Percentiles rank a stretch among this genome's conserved stretches.
phyloP scores from a whole-genome alignment of 106 monocot species.

The Narthecium ossifragum region DNA sequence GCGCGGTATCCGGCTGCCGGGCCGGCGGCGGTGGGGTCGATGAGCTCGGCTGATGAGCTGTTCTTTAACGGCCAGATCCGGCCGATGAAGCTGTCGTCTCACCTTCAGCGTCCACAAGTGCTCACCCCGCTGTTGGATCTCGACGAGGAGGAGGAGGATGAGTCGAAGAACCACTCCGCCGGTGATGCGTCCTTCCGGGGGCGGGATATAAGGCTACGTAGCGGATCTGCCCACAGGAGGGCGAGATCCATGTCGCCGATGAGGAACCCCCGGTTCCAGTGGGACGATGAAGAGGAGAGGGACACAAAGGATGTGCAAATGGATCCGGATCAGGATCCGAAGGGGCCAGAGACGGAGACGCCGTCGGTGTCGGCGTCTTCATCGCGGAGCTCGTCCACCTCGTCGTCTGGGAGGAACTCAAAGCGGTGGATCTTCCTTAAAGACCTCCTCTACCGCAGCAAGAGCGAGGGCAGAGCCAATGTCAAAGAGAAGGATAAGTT shows the following conservation, averaged over 20 bases:
- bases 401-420: conserved; percentile 55
- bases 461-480: conserved; percentile 66
- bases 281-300: conserved; percentile 30
- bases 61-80: conserved; percentile 88
- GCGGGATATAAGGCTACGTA: conserved; percentile 58
- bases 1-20: conserved; percentile 10
- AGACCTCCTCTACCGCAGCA: conserved; percentile 92
- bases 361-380: conserved; percentile 24
- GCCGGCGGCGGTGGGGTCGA: conserved; percentile 15
- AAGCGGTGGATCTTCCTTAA: conserved; percentile 92
- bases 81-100: conserved; percentile 63
- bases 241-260: conserved; percentile 93
- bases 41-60: conserved; percentile 81
- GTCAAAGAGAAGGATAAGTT: conserved; percentile 71
- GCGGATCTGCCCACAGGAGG: conserved; percentile 69
- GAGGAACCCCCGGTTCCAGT: conserved; percentile 33
- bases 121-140: conserved; percentile 54
- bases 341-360: conserved; percentile 6
- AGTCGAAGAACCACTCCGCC: conserved; percentile 8
- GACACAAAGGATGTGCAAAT: conserved; percentile 12
- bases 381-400: conserved; percentile 51
- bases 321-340: conserved; percentile 25
- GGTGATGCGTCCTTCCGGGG: conserved; percentile 17
- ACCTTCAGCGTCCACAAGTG: conserved; percentile 41
- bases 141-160: conserved; percentile 30